Conservation (phyloP, 176 grass and related monocot species). For the Bothriochloa decipiens region DNA sequence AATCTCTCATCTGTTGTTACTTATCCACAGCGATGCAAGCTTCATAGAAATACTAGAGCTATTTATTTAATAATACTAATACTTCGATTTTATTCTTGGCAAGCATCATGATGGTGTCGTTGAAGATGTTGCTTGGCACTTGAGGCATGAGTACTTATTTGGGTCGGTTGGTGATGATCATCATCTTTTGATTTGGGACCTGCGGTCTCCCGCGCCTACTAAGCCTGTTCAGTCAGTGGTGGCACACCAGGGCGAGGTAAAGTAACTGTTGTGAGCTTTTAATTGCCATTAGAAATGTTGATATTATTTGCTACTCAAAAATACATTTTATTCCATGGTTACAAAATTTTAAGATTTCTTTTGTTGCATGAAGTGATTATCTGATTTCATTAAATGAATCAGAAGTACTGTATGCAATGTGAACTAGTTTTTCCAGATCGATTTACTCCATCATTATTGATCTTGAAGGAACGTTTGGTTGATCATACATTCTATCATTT, state of each 20-base stretch:
- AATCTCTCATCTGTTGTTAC: constrained; percentile 7
- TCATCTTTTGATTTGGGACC: constrained; percentile 83
- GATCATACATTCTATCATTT: background rate
- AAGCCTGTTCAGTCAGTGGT: constrained; percentile 85
- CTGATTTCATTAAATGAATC: background rate
- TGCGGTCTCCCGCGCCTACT: constrained; percentile 51
- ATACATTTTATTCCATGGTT: constrained; percentile 23
- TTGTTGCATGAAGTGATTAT: background rate
- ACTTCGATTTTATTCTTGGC: constrained; percentile 34
- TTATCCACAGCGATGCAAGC: background rate
- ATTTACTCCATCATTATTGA: background rate
- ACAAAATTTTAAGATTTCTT: constrained; percentile 11
- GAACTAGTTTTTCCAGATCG: background rate
- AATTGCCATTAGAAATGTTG: constrained; percentile 31
- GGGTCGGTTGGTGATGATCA: constrained; percentile 95
- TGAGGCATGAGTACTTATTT: constrained; percentile 90
- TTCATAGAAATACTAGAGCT: constrained; percentile 25
- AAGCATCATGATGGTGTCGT: constrained; percentile 94
- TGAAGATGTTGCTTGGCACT: constrained; percentile 99
- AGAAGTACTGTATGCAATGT: background rate
- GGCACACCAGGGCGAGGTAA: constrained; percentile 95
- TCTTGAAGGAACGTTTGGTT: background rate
- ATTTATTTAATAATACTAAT: constrained; percentile 16
- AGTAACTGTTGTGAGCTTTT: constrained; percentile 34
- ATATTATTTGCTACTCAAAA: background rate